Base-by-base conservation (phyloP, 345 rosid species). In the Theobroma cacao region DNA sequence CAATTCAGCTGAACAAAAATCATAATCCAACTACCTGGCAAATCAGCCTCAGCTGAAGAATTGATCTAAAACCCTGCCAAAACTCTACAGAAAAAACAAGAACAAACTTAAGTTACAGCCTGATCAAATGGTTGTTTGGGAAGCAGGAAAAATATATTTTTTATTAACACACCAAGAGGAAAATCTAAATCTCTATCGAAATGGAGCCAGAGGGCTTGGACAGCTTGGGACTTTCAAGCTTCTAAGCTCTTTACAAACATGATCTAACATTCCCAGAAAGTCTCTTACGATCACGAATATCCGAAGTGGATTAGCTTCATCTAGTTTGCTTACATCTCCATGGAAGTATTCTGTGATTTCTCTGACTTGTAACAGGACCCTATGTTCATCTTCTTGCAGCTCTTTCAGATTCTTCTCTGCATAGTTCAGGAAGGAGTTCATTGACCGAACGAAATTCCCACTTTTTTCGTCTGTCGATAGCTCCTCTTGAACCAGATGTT, bases 231-330 rank as follows among this genome's bases (percentile, higher is more conserved):
- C 83, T 88, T 84, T 91, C 43, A 79, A 53, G 87, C 87, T 87
- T 77, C 97, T 96, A 76, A 96, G 87, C 77, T 92, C 98, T 82
- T 90, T 96, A 77, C 98, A 94, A 6, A 94, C 94, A 83, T 91
- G 92, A 86, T 92, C 99, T 82, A 96, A 73, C 98, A 92, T 92
- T 61, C 98, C 98, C 77, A 96, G 78, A 80, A 96, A 96, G 75
- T 96, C 99, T 77, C 99, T 96, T 22, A 94, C 99, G 74, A 96
- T 96, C 91, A 96, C 97, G 72, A 96, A 94, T 31, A 96, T 96
- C 76, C 93, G 80, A 7, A 96, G 90, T 14, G 97, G 98, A 65
- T 90, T 96, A 65, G 90, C 85, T 75, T 96, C 99, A 62, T 94
- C 94, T 12, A 72, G 4, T 82, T 92, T 95, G 87, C 90, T 89